A percentile compares a stretch with the other conserved stretches of the same genome.
Conservation (phyloP, 495 filamentous ascomycete genomes). For the Parmelia sp. region DNA sequence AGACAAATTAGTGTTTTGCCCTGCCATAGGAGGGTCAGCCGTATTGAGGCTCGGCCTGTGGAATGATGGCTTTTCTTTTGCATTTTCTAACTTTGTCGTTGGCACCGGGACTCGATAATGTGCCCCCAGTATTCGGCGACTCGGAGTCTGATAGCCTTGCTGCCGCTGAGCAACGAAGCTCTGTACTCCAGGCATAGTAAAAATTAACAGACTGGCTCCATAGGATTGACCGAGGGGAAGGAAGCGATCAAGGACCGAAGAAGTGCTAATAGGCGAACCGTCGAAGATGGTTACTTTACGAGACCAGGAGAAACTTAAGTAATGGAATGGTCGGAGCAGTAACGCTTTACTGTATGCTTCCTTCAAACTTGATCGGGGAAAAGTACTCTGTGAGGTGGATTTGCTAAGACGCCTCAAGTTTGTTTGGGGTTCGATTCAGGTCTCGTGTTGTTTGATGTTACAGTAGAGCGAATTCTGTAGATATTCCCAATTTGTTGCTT, state of each 20-base stretch:
- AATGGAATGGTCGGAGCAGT: not conserved
- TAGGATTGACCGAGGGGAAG: not conserved
- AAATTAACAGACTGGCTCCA: not conserved
- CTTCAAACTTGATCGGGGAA: not conserved
- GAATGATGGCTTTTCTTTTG: not conserved
- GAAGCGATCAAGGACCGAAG: not conserved
- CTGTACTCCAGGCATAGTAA: constrained; percentile 17
- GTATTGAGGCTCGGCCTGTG: not conserved
- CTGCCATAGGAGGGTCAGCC: not conserved
- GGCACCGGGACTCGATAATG: constrained; percentile 2
- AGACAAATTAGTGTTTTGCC: not conserved
- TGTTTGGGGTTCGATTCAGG: not conserved
- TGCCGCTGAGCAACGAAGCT: constrained; percentile 11
- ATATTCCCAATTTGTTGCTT: too few relatives aligned
- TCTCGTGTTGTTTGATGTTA: not conserved
- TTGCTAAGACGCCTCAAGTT: not conserved
- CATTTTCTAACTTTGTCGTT: constrained; percentile 6
- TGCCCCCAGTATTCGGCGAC: constrained; percentile 1
- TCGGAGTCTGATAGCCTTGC: not conserved
- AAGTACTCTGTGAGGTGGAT: not conserved
- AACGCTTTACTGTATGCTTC: not conserved
- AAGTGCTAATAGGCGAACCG: not conserved
- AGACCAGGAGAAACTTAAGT: not conserved
- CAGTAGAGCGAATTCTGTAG: not conserved
- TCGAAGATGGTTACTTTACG: not conserved